Evolutionary conservation across 202 grass and related monocot species (phyloP), one percentile per base, ranked within the genome.

Genomic region (Elaeis oleifera): DNA sequence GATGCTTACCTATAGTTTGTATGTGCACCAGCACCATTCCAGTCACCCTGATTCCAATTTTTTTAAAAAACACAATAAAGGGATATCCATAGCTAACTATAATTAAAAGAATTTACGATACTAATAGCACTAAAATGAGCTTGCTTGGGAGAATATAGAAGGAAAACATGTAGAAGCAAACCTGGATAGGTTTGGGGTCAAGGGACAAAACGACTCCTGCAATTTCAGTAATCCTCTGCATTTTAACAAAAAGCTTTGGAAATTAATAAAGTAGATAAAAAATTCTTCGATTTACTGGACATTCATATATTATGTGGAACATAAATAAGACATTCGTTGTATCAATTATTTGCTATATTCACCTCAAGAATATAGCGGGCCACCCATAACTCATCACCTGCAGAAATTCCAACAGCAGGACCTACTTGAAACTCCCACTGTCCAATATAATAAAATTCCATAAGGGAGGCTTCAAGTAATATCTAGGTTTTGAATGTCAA

Each of bases 21-120:
- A 66, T 66, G 63, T 26, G 63, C 63, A 66, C 63, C 63, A 66
- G 63, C 63, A 51, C 63, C 63, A 53, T 66, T 66, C 63, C 63
- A 66, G 9, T 66, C 50, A 11, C 63, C 63, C 63, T 66, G 49
- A 21, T 21, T 29, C 8, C 15, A 2, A 3, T 20, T 27, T 27
- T 23, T 24, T 24, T 2, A 64, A 51, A 20, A 18, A 49, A 50
- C 0, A 50, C 8, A 44, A 44, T 44, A 13, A 44, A 44, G 9
- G 3, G 1, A 44, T 13, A 44, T 44, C 36, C 11, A 0, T 13
- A 0, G 2, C 9, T 3, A 44, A 13, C 9, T 14, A 5, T 44
- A 44, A 13, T 44, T 44, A 13, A 44, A 2, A 13, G 36, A 44
- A 44, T 14, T 44, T 13, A 44, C 36, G 13, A 44, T 5, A 44